Evolutionary conservation across 768 basidiomycete genomes (phyloP).

Genomic region (Daedaleopsis nitida): DNA sequence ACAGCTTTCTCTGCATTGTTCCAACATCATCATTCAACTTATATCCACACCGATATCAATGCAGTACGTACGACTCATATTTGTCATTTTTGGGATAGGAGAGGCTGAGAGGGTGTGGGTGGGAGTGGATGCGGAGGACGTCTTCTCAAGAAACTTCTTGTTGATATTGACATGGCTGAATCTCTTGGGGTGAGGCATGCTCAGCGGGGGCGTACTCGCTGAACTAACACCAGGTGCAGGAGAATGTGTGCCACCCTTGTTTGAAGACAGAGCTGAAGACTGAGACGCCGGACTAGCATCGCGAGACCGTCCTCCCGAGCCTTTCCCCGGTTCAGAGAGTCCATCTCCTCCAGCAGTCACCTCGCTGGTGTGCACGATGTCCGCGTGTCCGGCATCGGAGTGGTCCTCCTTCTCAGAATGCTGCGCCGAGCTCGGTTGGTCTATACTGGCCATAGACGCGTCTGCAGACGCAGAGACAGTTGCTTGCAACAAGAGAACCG

Average conservation of each 20-base stretch:
- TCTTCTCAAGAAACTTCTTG: conserved; percentile 96
- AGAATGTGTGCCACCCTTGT: conserved; percentile 17
- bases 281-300: conserved; percentile 25
- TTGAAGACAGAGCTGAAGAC: conserved; percentile 18
- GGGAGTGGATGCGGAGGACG: conserved; percentile 53
- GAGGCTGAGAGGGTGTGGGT: conserved; percentile 46
- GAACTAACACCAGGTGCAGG: conserved; percentile 16
- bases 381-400: conserved; percentile 1
- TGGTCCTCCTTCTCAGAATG: conserved; percentile 33
- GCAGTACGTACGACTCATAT: conserved; percentile 51
- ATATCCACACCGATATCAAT: neutral
- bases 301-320: conserved; percentile 12
- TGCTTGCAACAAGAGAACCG: neutral
- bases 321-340: neutral
- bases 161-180: conserved; percentile 92
- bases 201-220: conserved; percentile 19
- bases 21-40: neutral
- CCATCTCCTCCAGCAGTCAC: conserved; percentile 8
- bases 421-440: conserved; percentile 50
- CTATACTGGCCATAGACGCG: conserved; percentile 83
- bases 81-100: conserved; percentile 50
- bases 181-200: conserved; percentile 69
- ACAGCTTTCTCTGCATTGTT: conserved; percentile 55
- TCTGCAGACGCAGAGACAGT: conserved; percentile 54
- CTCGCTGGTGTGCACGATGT: conserved; percentile 8